phyloP scores from a whole-genome alignment of 768 basidiomycete species.

The Leccinum longicurvipes region DNA sequence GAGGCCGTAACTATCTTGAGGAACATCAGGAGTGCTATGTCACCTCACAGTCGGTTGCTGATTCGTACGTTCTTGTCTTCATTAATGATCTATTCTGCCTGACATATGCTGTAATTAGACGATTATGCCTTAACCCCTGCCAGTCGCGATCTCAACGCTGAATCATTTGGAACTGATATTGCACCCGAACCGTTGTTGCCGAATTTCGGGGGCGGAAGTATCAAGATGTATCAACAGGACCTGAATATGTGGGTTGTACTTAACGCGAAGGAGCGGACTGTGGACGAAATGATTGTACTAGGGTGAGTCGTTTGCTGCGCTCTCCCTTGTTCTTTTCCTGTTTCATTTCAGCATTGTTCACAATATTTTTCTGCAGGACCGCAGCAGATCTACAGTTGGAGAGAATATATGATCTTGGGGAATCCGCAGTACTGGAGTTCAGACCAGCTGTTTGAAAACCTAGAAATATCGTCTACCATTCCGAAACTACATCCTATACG shows the following conservation, averaged over 20 bases:
- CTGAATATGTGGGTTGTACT: slow-evolving; percentile 42
- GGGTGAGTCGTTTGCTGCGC: slow-evolving; percentile 16
- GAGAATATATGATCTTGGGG: slow-evolving; percentile 13
- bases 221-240: slow-evolving; percentile 42
- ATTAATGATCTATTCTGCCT: background rate
- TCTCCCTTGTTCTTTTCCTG: background rate
- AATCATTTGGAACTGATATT: slow-evolving; percentile 15
- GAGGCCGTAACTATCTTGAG: slow-evolving; percentile 30
- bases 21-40: slow-evolving; percentile 29
- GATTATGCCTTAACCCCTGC: slow-evolving; percentile 17
- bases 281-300: slow-evolving; percentile 38
- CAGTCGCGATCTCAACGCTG: slow-evolving; percentile 1
- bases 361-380: slow-evolving; percentile 3
- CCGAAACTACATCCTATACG: background rate
- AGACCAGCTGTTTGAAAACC: slow-evolving; percentile 8
- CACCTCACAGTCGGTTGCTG: slow-evolving; percentile 28
- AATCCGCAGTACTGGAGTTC: background rate
- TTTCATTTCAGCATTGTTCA: background rate
- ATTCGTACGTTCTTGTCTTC: slow-evolving; percentile 27
- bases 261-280: slow-evolving; percentile 42
- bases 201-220: slow-evolving; percentile 43
- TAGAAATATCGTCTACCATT: background rate
- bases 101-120: slow-evolving; percentile 9
- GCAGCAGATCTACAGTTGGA: slow-evolving; percentile 19
- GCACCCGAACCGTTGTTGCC: slow-evolving; percentile 46